Evolutionary conservation across 2,329 filamentous ascomycete species (phyloP).

Genomic region (Diaporthe sp.): DNA sequence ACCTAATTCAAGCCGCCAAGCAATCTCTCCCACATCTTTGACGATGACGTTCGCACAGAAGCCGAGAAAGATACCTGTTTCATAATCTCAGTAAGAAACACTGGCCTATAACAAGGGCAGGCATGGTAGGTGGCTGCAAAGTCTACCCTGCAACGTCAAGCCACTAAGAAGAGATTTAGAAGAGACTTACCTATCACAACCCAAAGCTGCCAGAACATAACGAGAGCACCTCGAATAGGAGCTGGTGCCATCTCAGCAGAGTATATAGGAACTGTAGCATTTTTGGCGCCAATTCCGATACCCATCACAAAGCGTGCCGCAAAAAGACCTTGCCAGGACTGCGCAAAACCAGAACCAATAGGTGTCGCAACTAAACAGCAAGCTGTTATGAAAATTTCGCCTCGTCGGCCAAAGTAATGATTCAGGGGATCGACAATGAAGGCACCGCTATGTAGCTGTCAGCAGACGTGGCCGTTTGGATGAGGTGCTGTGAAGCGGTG

Average conservation of each 20-base stretch:
- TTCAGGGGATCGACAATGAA: conserved; percentile 67
- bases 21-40: conserved; percentile 62
- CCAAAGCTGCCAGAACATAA: conserved; percentile 41
- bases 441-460: conserved; percentile 49
- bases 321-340: conserved; percentile 80
- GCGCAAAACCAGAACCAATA: conserved; percentile 78
- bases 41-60: conserved; percentile 72
- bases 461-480: conserved; percentile 44
- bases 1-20: conserved; percentile 75
- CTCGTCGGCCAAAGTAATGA: conserved; percentile 58
- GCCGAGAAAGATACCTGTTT: conserved; percentile 67
- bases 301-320: conserved; percentile 70
- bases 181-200: conserved; percentile 27
- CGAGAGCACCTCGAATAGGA: conserved; percentile 38
- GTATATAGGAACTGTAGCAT: conserved; percentile 38
- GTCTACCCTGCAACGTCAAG: no score
- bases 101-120: no score
- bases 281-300: conserved; percentile 39
- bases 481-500: conserved; percentile 59
- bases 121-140: no score
- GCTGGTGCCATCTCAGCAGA: conserved; percentile 38
- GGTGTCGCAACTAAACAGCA: conserved; percentile 79
- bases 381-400: conserved; percentile 82
- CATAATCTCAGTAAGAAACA: neutral
- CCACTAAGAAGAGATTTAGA: no score